A percentile compares a stretch with the other conserved stretches of the same genome.
Conservation (phyloP, 164 flowering plant species). For the Chloranthus sessilifolius region DNA sequence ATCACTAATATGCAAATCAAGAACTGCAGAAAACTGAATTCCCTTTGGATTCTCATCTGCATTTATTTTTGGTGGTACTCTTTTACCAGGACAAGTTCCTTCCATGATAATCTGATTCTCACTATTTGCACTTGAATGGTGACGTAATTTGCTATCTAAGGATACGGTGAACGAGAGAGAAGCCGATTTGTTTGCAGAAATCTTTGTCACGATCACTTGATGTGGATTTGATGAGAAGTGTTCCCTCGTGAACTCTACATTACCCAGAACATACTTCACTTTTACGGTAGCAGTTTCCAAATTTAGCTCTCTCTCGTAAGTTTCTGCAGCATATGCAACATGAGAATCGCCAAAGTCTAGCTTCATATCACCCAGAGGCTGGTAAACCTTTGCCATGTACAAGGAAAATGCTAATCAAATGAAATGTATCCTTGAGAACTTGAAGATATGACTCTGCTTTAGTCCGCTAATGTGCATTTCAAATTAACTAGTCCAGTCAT, state of each 20-base stretch:
- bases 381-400: slow-evolving; percentile 66
- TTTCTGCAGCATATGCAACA: slow-evolving; percentile 32
- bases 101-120: slow-evolving; percentile 65
- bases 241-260: slow-evolving; percentile 63
- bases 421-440: no score
- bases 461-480: no score
- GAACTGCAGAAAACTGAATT: slow-evolving; percentile 63
- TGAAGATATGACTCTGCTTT: no score
- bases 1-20: slow-evolving; percentile 61
- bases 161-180: slow-evolving; percentile 65
- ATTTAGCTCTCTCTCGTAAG: slow-evolving; percentile 79
- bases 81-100: slow-evolving; percentile 71
- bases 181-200: slow-evolving; percentile 62
- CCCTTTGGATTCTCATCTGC: slow-evolving; percentile 56
- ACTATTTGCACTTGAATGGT: slow-evolving; percentile 38
- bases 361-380: slow-evolving; percentile 82
- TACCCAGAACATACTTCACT: slow-evolving; percentile 54
- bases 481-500: no score
- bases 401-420: slow-evolving; percentile 9
- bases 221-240: slow-evolving; percentile 80
- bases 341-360: slow-evolving; percentile 77
- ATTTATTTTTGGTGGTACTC: slow-evolving; percentile 37
- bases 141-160: slow-evolving; percentile 73
- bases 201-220: slow-evolving; percentile 70
- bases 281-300: slow-evolving; percentile 74